Conservation (phyloP, 2,329 filamentous ascomycete genomes). For the Claviceps sp. region DNA sequence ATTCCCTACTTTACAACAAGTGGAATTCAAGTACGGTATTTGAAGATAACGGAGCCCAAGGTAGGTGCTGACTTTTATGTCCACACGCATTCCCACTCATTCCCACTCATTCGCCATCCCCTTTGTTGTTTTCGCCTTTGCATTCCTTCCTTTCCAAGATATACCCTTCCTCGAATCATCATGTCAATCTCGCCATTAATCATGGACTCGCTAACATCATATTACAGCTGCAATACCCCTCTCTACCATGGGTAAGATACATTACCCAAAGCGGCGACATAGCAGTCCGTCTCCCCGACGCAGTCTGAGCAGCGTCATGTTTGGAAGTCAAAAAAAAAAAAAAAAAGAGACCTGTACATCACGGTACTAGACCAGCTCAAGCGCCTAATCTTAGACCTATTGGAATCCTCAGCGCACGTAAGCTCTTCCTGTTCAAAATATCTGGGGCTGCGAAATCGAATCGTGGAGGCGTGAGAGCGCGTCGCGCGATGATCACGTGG, state of each 20-base stretch:
- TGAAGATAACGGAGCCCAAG: slow-evolving; percentile 99
- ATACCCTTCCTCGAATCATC: too few species aligned
- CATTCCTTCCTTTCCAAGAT: too few species aligned
- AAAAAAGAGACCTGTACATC: background rate
- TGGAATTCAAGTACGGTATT: slow-evolving; percentile 93
- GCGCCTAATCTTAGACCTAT: too few species aligned
- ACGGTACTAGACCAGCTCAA: background rate
- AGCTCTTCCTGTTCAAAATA: background rate
- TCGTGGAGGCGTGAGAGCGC: background rate
- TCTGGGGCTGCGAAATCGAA: background rate
- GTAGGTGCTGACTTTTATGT: slow-evolving; percentile 34
- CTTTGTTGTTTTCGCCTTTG: too few species aligned
- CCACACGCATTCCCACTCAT: background rate
- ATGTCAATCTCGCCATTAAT: too few species aligned
- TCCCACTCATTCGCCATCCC: background rate
- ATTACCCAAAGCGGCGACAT: slow-evolving; percentile 98
- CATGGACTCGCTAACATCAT: background rate
- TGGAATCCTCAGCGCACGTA: background rate
- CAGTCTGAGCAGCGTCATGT: slow-evolving; percentile 34
- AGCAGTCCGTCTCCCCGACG: slow-evolving; percentile 86
- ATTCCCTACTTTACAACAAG: slow-evolving; percentile 99
- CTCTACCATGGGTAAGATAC: slow-evolving; percentile 93
- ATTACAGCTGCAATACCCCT: slow-evolving; percentile 84
- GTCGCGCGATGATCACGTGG: background rate
- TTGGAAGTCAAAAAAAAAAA: background rate